phyloP scores from a whole-genome alignment of 441 rosid species.

The Bruguiera hainesii region DNA sequence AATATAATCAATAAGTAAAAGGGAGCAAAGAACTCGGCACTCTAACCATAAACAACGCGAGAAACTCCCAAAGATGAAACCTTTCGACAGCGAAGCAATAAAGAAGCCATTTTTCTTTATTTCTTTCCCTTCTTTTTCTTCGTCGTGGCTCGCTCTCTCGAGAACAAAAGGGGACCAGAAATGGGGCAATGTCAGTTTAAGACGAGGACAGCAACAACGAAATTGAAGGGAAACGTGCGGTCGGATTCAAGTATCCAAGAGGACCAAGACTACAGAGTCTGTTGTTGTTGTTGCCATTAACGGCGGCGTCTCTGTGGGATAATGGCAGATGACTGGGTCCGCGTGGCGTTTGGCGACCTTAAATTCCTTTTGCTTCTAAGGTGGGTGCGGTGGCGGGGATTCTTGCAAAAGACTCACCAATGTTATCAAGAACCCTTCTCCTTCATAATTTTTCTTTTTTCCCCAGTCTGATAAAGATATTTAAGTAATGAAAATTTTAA shows the following conservation, averaged over 20 bases:
- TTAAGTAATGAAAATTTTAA: no score
- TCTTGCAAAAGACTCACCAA: no score
- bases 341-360: no score
- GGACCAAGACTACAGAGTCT: background rate
- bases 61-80: slow-evolving; percentile 47
- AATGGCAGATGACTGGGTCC: no score
- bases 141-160: background rate
- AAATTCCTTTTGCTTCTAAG: no score
- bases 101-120: slow-evolving; percentile 41
- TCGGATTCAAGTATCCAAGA: slow-evolving; percentile 17
- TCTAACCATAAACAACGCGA: slow-evolving; percentile 49
- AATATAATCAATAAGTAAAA: background rate
- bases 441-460: no score
- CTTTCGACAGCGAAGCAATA: slow-evolving; percentile 47
- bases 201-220: slow-evolving; percentile 5
- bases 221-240: slow-evolving; percentile 26
- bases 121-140: background rate
- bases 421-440: no score
- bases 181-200: background rate
- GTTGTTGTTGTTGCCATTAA: background rate
- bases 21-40: background rate
- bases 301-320: no score
- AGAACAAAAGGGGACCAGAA: background rate
- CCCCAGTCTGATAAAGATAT: no score
- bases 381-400: no score